A percentile compares a stretch with the other conserved stretches of the same genome.
phyloP scores from a whole-genome alignment of 2,329 filamentous ascomycete species.

The Paecilomyces sp. region DNA sequence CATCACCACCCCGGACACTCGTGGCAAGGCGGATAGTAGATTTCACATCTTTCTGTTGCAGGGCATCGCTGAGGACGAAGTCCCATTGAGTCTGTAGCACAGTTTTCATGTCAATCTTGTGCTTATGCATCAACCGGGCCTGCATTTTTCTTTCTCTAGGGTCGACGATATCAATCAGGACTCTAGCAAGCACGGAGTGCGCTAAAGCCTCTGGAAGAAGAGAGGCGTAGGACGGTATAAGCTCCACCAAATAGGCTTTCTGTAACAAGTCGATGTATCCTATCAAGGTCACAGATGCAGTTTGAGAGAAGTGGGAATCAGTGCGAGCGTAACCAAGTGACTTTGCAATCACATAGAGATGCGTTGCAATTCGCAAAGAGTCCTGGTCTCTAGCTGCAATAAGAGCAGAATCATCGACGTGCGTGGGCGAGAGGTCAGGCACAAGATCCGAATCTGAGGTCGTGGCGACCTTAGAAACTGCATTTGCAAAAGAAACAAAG shows the following conservation, averaged over 20 bases:
- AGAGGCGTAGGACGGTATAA: constrained; percentile 84
- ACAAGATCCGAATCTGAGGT: constrained; percentile 24
- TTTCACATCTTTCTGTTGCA: constrained; percentile 23
- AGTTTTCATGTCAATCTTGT: constrained; percentile 63
- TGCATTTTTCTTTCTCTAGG: constrained; percentile 58
- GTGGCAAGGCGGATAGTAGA: constrained; percentile 23
- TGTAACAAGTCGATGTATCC: constrained; percentile 77
- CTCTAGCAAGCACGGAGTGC: constrained; percentile 65
- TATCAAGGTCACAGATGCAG: constrained; percentile 55
- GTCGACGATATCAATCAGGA: constrained; percentile 67
- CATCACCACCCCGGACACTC: constrained; percentile 46
- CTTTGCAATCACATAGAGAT: constrained; percentile 61
- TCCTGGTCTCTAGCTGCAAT: constrained; percentile 44
- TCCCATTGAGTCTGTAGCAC: constrained; percentile 66
- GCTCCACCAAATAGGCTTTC: constrained; percentile 62
- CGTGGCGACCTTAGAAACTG: constrained; percentile 29
- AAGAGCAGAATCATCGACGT: constrained; percentile 43
- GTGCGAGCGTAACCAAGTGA: constrained; percentile 46
- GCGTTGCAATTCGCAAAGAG: constrained; percentile 61
- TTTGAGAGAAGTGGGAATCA: constrained; percentile 55
- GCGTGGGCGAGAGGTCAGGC: constrained; percentile 39
- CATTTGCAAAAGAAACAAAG: constrained; percentile 33
- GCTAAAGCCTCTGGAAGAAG: constrained; percentile 60
- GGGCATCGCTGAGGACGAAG: constrained; percentile 31
- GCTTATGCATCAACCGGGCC: constrained; percentile 66